Evolutionary conservation across 805 yeast species (phyloP).

Genomic region (Saccharomycopsis javanensis): DNA sequence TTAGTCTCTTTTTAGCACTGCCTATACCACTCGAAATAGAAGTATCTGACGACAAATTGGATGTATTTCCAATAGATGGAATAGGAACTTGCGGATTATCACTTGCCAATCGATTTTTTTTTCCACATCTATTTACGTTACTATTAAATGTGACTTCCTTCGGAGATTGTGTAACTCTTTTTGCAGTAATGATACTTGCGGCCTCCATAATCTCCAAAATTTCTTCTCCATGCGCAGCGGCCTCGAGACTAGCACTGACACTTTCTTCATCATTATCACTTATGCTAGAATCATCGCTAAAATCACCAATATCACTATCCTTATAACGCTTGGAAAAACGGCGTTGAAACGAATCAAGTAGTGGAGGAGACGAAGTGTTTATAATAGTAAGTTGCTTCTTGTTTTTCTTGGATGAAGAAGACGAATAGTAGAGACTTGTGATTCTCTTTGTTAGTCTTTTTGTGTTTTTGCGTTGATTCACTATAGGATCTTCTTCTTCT

Average conservation of each 20-base stretch:
- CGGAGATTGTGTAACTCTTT: slow-evolving; percentile 3
- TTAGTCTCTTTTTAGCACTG: neutral
- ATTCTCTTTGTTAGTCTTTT: neutral
- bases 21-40: neutral
- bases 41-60: neutral
- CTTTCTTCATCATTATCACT: neutral
- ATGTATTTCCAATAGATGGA: neutral
- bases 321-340: neutral
- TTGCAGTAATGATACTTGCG: neutral
- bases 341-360: neutral
- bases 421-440: neutral
- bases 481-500: neutral
- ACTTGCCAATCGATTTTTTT: too few species aligned
- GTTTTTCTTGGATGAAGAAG: neutral
- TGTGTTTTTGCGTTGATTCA: neutral
- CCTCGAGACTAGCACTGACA: neutral
- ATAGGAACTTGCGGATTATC: neutral
- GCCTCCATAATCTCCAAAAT: slow-evolving; percentile 1
- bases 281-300: neutral
- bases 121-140: neutral
- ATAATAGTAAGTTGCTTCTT: neutral
- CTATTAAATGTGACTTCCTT: neutral
- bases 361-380: neutral
- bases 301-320: neutral
- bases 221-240: neutral